Percentiles rank a stretch among this genome's conserved stretches.
phyloP scores from a whole-genome alignment of 352 stramenopile species.

The Phytophthora colocasiae region DNA sequence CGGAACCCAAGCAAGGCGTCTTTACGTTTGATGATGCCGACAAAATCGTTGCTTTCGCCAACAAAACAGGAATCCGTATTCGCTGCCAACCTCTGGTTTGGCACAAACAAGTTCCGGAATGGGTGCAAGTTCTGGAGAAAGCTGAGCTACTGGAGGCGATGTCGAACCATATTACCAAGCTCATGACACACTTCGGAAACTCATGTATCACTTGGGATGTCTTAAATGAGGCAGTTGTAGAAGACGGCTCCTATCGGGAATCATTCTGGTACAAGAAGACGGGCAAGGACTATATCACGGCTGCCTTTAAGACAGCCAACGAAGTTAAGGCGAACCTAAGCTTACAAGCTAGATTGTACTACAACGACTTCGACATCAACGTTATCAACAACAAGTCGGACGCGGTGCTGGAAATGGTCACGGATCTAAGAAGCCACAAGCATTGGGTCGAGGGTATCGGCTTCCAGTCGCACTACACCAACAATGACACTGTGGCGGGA shows the following conservation, averaged over 20 bases:
- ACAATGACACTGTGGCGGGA: conserved; percentile 19
- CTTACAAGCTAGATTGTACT: conserved; percentile 28
- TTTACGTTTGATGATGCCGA: conserved; percentile 41
- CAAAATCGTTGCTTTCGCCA: conserved; percentile 37
- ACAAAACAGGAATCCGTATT: conserved; percentile 34
- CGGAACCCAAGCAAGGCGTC: conserved; percentile 26
- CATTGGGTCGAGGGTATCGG: conserved; percentile 39
- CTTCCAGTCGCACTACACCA: conserved; percentile 42
- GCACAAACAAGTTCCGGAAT: conserved; percentile 44
- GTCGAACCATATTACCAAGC: conserved; percentile 40
- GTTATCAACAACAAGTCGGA: conserved; percentile 44
- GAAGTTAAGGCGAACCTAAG: conserved; percentile 38
- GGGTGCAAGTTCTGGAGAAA: conserved; percentile 41
- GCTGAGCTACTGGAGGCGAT: conserved; percentile 36
- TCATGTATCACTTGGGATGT: conserved; percentile 37
- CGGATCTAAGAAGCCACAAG: conserved; percentile 18
- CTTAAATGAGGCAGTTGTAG: conserved; percentile 33
- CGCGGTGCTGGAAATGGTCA: conserved; percentile 31
- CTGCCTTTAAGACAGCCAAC: conserved; percentile 40
- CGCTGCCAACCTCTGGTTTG: conserved; percentile 39
- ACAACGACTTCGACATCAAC: conserved; percentile 42
- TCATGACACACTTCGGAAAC: conserved; percentile 46
- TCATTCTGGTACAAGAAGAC: conserved; percentile 51
- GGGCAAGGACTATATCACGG: conserved; percentile 40
- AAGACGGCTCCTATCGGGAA: conserved; percentile 39